phyloP scores from a whole-genome alignment of 305 asterid genomes.

The Solanum hybrid region DNA sequence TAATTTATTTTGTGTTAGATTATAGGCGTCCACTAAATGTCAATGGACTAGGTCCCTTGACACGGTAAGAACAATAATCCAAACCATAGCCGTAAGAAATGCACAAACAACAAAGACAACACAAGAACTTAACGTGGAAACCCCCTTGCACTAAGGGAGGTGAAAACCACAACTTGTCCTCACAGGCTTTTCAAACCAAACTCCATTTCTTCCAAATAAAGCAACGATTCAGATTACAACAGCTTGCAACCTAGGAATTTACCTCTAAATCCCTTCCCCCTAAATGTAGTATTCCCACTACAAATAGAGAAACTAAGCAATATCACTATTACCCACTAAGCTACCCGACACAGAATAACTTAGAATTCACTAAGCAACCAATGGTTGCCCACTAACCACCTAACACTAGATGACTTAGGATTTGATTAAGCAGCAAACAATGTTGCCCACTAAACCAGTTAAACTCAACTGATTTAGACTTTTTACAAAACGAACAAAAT shows the following conservation, averaged over 20 bases:
- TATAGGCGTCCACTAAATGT: too few species aligned
- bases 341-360: not conserved
- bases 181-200: not conserved
- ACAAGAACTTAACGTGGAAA: not conserved
- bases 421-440: too few species aligned
- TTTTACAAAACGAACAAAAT: not conserved
- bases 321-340: not conserved
- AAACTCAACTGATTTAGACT: not conserved
- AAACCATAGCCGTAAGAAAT: too few species aligned
- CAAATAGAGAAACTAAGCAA: not conserved
- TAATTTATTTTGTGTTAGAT: too few species aligned
- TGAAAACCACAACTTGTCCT: not conserved
- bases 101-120: too few species aligned
- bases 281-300: not conserved
- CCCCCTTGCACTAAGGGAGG: not conserved
- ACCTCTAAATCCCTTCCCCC: not conserved
- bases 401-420: not conserved
- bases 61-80: too few species aligned
- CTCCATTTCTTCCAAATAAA: not conserved
- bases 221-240: not conserved
- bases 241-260: not conserved
- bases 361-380: not conserved
- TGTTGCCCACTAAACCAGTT: not conserved
- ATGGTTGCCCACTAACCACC: not conserved
- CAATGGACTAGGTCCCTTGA: too few species aligned